Percentiles rank a stretch among this genome's conserved stretches.
These are phyloP conservation scores for Xylariaceae sp. DNA, from an alignment of 2,329 filamentous ascomycete genomes.

Conservation along the genomic window DNA sequence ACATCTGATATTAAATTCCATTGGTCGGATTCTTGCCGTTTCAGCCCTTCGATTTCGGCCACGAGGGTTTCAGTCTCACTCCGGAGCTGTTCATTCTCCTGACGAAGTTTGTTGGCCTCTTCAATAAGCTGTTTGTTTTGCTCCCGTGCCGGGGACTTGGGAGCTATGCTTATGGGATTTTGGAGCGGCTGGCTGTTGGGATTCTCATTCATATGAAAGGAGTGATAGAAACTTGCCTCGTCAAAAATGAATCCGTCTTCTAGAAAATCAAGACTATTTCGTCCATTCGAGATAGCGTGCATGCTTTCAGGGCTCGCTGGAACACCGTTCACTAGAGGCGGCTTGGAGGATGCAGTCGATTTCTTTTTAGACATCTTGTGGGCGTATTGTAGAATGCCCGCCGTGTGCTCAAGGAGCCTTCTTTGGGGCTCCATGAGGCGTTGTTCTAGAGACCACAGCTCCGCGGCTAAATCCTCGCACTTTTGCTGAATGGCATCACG, in stretches of 20 bases:
- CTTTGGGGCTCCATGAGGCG: slow-evolving; percentile 69
- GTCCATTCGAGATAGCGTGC: slow-evolving; percentile 62
- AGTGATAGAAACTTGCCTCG: slow-evolving; percentile 68
- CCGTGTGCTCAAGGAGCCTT: slow-evolving; percentile 81
- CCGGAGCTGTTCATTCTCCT: slow-evolving; percentile 42
- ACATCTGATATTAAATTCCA: slow-evolving; percentile 55
- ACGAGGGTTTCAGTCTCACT: slow-evolving; percentile 34
- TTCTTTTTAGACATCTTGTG: slow-evolving; percentile 69
- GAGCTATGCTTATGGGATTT: slow-evolving; percentile 54
- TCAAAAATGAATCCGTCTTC: slow-evolving; percentile 65
- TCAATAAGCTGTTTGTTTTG: slow-evolving; percentile 49
- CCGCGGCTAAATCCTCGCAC: slow-evolving; percentile 78
- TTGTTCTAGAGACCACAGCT: slow-evolving; percentile 76
- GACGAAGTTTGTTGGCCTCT: slow-evolving; percentile 44
- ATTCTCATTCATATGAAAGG: slow-evolving; percentile 61
- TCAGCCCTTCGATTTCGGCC: slow-evolving; percentile 37
- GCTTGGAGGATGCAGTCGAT: slow-evolving; percentile 40
- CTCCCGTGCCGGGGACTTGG: slow-evolving; percentile 53
- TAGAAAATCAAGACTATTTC: slow-evolving; percentile 53
- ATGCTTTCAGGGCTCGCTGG: slow-evolving; percentile 75
- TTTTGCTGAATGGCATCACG: slow-evolving; percentile 69
- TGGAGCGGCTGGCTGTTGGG: slow-evolving; percentile 31
- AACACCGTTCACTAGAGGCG: slow-evolving; percentile 51
- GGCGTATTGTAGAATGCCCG: slow-evolving; percentile 85
- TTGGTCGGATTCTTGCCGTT: slow-evolving; percentile 36